Percentiles rank a stretch among this genome's conserved stretches.
Conservation (phyloP, 192 early-diverging fungal genomes). For the Kappamyces sp. region DNA sequence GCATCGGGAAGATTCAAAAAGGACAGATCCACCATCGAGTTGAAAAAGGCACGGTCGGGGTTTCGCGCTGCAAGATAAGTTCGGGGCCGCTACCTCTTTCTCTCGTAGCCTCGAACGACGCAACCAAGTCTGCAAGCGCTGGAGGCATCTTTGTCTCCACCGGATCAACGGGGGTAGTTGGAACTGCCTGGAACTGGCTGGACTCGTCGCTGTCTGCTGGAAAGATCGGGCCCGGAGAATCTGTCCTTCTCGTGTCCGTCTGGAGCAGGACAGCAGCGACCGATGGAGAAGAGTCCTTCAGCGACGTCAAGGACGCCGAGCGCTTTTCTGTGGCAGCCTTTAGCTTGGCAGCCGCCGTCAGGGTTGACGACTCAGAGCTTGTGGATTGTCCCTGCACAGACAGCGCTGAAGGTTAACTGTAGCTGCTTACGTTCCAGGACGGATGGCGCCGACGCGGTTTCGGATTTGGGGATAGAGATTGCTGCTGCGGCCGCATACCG, state of each 20-base stretch:
- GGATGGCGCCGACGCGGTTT: not conserved
- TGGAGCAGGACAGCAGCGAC: not conserved
- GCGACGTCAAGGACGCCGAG: not conserved
- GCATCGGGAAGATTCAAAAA: slow-evolving; percentile 76
- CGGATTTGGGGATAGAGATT: slow-evolving; percentile 10
- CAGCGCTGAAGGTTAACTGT: too few species aligned
- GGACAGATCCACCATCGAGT: slow-evolving; percentile 80
- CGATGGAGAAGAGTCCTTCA: not conserved
- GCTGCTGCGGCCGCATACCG: not conserved
- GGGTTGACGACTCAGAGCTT: too few species aligned
- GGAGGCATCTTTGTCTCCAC: slow-evolving; percentile 54
- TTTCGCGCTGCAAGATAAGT: slow-evolving; percentile 1
- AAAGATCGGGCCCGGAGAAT: slow-evolving; percentile 6
- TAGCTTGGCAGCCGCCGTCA: not conserved
- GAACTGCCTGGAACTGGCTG: slow-evolving; percentile 15
- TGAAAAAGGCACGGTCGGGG: slow-evolving; percentile 37
- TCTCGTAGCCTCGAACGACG: slow-evolving; percentile 61
- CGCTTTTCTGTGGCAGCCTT: slow-evolving; percentile 16
- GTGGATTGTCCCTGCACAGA: too few species aligned
- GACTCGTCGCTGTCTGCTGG: not conserved
- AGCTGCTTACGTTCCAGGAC: not conserved
- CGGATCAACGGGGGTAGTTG: slow-evolving; percentile 24
- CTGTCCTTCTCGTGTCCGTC: slow-evolving; percentile 8
- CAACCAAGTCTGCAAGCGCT: slow-evolving; percentile 61
- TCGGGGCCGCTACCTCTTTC: slow-evolving; percentile 39